These are phyloP conservation scores for Nyssa sinensis DNA, from an alignment of 148 eudicot genomes.

Conservation along the genomic window DNA sequence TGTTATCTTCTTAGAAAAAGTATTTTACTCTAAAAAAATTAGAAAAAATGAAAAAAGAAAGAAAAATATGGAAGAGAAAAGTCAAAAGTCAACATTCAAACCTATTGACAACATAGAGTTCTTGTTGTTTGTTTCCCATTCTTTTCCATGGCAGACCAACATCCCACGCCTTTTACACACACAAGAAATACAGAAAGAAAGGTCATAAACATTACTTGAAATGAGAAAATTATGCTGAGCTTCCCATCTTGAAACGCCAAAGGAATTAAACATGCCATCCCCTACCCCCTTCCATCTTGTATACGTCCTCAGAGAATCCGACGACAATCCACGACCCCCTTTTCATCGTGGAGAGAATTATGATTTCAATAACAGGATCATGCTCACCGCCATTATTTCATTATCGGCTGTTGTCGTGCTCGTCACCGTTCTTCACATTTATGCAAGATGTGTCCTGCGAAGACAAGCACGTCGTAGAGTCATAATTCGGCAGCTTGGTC, in stretches of 20 bases:
- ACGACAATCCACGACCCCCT: neutral
- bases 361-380: slow-evolving; percentile 31
- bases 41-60: too few relatives aligned
- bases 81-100: neutral
- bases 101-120: neutral
- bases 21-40: too few relatives aligned
- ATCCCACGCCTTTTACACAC: neutral
- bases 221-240: neutral
- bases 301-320: slow-evolving; percentile 8
- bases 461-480: slow-evolving; percentile 28
- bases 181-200: neutral
- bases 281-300: neutral
- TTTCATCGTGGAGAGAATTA: neutral
- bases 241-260: neutral
- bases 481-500: neutral
- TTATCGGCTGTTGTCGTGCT: slow-evolving; percentile 27
- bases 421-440: slow-evolving; percentile 31
- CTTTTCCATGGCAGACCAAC: neutral
- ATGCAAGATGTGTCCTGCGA: slow-evolving; percentile 29
- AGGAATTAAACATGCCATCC: neutral
- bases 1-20: too few relatives aligned
- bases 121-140: neutral
- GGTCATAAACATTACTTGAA: neutral
- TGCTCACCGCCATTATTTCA: slow-evolving; percentile 40
- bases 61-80: too few relatives aligned